Percentiles rank a stretch among this genome's conserved stretches.
Conservation (phyloP, 345 rosid genomes). For the Syzygium aqueum region DNA sequence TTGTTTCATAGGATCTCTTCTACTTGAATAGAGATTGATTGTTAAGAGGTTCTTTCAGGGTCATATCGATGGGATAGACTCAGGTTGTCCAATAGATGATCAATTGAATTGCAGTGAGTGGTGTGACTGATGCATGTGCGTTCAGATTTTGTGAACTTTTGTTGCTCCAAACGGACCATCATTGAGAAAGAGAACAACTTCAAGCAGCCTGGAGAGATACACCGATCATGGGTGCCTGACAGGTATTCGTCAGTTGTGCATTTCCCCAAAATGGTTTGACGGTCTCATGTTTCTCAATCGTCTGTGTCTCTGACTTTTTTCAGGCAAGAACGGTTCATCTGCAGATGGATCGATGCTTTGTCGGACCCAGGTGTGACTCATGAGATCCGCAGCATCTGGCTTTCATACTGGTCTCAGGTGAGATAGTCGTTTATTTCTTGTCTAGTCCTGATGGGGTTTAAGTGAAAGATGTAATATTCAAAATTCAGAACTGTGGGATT, state of each 20-base stretch:
- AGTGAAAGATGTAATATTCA: neutral
- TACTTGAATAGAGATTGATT: neutral
- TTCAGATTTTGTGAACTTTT: neutral
- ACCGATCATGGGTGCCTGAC: constrained; percentile 68
- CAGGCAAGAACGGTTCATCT: constrained; percentile 80
- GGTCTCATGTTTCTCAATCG: neutral
- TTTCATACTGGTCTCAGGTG: constrained; percentile 82
- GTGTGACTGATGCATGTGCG: neutral
- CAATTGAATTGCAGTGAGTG: neutral
- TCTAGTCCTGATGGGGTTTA: neutral
- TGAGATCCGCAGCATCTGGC: constrained; percentile 79
- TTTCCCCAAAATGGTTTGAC: neutral
- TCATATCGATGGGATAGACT: neutral
- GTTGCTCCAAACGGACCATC: constrained; percentile 36
- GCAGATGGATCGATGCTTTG: constrained; percentile 60
- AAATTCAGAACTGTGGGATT: neutral
- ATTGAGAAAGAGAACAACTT: constrained; percentile 87
- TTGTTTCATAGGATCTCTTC: neutral
- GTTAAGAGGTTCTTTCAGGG: neutral
- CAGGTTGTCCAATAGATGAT: neutral
- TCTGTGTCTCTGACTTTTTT: neutral
- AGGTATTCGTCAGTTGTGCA: constrained; percentile 30
- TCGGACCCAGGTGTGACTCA: constrained; percentile 79
- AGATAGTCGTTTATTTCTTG: neutral
- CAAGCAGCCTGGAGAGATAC: constrained; percentile 89